These are phyloP conservation scores for Blepharisma japonicum DNA, from an alignment of 73 alveolate genomes.

Conservation along the genomic window DNA sequence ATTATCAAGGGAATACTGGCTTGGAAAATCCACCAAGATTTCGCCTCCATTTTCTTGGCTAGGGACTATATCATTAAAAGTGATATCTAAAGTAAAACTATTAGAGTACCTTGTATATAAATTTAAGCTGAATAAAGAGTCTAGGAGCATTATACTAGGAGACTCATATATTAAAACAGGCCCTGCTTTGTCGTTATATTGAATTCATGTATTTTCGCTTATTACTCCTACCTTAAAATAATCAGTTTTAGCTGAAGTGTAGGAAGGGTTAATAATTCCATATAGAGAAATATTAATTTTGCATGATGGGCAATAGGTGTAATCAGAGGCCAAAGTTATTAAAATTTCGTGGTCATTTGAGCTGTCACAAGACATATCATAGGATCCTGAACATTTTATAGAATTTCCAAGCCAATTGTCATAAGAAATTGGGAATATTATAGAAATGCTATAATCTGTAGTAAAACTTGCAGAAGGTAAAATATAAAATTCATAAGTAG, in stretches of 20 bases:
- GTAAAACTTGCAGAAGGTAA: constrained; percentile 26
- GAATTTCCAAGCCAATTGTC: constrained; percentile 47
- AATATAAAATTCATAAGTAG: constrained; percentile 33
- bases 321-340: not conserved
- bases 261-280: not conserved
- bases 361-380: not conserved
- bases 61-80: no score
- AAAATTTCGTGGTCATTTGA: not conserved
- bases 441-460: constrained; percentile 25
- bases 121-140: no score
- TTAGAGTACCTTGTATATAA: no score
- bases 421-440: constrained; percentile 38
- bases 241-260: not conserved
- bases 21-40: no score
- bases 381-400: constrained; percentile 30
- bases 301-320: not conserved
- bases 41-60: no score
- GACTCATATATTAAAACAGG: not conserved
- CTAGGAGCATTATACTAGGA: not conserved
- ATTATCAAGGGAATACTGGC: no score
- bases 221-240: not conserved
- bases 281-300: not conserved
- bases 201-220: not conserved
- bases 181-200: not conserved
- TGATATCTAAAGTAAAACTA: no score